Base-by-base conservation (phyloP, 495 filamentous ascomycete species). In the Penicillium canariense region DNA sequence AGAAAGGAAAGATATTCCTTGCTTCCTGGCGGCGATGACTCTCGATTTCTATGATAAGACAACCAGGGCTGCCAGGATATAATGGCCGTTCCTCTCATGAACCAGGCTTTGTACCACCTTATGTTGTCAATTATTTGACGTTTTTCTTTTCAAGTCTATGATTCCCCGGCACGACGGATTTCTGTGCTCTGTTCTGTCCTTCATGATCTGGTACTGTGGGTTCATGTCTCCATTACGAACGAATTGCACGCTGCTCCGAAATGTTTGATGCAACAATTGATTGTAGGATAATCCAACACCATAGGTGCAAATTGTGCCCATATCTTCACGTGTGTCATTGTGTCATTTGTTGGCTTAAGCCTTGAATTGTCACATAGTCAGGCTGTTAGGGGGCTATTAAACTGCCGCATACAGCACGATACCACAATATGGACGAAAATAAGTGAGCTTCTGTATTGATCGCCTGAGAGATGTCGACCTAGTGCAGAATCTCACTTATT, bases 41-140 rank as follows among this genome's bases (percentile, higher is more conserved):
- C 66, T 96, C 62, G 90, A 96, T 73, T 94, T 95, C 71, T 96
- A 87, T 66, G 93, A 96, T 62, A 91, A 91, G 77, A 83, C 74
- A 30, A 87, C 84, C 40, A 64, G 82, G 50, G 83, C 80, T 31
- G 69, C 70, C 25, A 68, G 73, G 53, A 73, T 75, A 39, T 80
- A 58, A 67, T 52, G 25, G 10, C 2, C 26, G 40, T 14, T 23
- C 44, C 22, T 39, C 23, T 44, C 34, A 52, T 2, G n/a, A 15
- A 23, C 12, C 4, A 40, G 4, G 18, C 12, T 42, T 20, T 20
- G 27, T 12, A 42, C 32, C 27, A 17, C 14, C 27, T 22, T 26
- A 12, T 30, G n/a, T 18, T 17, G 14, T 35, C 7, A 11, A 25
- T 18, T 25, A 9, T 31, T 17, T 18, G n/a, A n/a, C 6, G 27